A percentile compares a stretch with the other conserved stretches of the same genome.
phyloP scores from a whole-genome alignment of 2,329 filamentous ascomycete species.

The Pyrenophora graminea region DNA sequence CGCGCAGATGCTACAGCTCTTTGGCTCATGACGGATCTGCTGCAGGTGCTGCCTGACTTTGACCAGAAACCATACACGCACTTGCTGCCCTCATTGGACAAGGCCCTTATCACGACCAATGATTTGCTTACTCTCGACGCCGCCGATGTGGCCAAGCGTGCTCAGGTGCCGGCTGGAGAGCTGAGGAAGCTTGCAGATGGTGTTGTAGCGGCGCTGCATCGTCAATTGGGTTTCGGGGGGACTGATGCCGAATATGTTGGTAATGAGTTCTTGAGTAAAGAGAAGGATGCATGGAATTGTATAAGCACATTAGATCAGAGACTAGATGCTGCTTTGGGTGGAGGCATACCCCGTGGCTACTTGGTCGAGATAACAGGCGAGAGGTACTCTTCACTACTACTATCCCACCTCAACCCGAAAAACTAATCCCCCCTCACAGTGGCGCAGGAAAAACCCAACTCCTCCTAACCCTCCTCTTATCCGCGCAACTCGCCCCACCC shows the following conservation, averaged over 20 bases:
- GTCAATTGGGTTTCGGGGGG: slow-evolving; percentile 57
- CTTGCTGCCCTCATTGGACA: slow-evolving; percentile 79
- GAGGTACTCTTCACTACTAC: slow-evolving; percentile 56
- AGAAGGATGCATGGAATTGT: slow-evolving; percentile 52
- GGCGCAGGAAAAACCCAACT: slow-evolving; percentile 96
- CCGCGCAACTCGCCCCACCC: slow-evolving; percentile 78
- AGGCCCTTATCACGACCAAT: slow-evolving; percentile 73
- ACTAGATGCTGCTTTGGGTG: slow-evolving; percentile 73
- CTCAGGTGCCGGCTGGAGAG: slow-evolving; percentile 78
- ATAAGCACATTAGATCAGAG: slow-evolving; percentile 81
- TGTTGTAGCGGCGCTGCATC: slow-evolving; percentile 69
- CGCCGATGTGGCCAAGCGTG: slow-evolving; percentile 82
- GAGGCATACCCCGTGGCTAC: slow-evolving; percentile 79
- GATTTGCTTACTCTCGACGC: slow-evolving; percentile 86
- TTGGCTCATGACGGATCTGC: slow-evolving; percentile 77
- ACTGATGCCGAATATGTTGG: slow-evolving; percentile 23
- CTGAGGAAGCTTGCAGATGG: slow-evolving; percentile 73
- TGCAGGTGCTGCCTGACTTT: slow-evolving; percentile 80
- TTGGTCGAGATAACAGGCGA: slow-evolving; percentile 91
- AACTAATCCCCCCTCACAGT: slow-evolving; percentile 48
- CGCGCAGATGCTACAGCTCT: slow-evolving; percentile 34
- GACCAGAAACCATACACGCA: slow-evolving; percentile 70
- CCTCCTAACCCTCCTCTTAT: slow-evolving; percentile 80
- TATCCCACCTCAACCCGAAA: neutral
- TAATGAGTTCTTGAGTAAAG: slow-evolving; percentile 20